Base-by-base conservation (phyloP, 306 rosid genomes). In the Sindora glabra region DNA sequence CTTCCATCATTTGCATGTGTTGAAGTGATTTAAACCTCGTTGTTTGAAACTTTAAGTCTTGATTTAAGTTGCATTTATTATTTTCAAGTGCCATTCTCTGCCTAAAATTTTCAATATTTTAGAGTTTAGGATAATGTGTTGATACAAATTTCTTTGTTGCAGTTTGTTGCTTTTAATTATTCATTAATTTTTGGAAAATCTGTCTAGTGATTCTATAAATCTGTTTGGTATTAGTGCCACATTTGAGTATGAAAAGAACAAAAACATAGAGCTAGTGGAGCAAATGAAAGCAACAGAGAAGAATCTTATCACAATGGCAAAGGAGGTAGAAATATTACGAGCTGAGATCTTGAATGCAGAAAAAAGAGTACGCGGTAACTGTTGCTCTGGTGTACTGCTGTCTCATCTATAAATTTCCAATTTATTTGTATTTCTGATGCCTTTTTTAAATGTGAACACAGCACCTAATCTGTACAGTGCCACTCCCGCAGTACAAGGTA, bases 291-390 rank as follows among this genome's bases (percentile, higher is more conserved):
- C 77, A 42, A 81, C 80, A 74, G 99, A 92, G 86, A 80, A 75
- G 82, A 76, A 83, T 46, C 77, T 92, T 16, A 74, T 86, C 48
- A 83, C 66, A 2, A 81, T 83, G 85, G 90, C 90, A n/a, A 79
- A 79, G 66, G 96, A 92, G 80, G 85, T 88, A 42, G 95, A 88
- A 66, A 76, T 65, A 66, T 66, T 92, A 55, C 82, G 88, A 16
- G 68, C 76, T 3, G 87, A 87, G 74, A 79, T 85, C 70, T 67
- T 42, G 46, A 85, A 79, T 34, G 79, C 68, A 6, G 91, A 91
- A 68, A 88, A 74, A 64, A 83, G 81, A 67, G 79, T 45, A 50
- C 71, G 72, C 14, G 94, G 99, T 92, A 85, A 76, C 36, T 56
- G 61, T 65, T 24, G 47, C 52, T 57, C 57, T 60, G 50, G 38